A percentile compares a stretch with the other conserved stretches of the same genome.
phyloP scores from a whole-genome alignment of 345 rosid genomes.

The Lepidium sativum region DNA sequence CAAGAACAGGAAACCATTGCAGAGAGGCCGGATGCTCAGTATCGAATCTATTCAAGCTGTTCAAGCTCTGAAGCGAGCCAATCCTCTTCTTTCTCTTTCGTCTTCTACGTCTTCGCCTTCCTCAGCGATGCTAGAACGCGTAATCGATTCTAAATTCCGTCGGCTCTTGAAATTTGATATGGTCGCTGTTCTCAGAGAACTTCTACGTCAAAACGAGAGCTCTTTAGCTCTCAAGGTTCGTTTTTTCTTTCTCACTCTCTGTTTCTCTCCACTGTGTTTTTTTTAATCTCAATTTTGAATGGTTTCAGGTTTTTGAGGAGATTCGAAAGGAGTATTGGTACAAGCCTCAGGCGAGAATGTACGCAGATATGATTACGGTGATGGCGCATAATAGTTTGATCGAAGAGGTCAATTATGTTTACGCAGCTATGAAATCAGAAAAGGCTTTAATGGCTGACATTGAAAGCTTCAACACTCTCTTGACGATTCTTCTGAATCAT shows the following conservation, averaged over 20 bases:
- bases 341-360: constrained; percentile 48
- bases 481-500: constrained; percentile 39
- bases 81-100: constrained; percentile 7
- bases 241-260: neutral
- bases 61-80: constrained; percentile 67
- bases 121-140: constrained; percentile 24
- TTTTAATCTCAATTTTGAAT: neutral
- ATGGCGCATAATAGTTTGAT: constrained; percentile 45
- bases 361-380: constrained; percentile 47
- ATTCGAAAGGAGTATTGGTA: constrained; percentile 67
- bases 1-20: constrained; percentile 67
- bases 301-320: constrained; percentile 58
- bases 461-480: constrained; percentile 44
- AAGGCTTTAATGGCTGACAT: constrained; percentile 39
- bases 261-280: neutral
- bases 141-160: constrained; percentile 39
- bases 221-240: constrained; percentile 51
- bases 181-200: constrained; percentile 77
- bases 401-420: constrained; percentile 38
- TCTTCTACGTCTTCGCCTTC: constrained; percentile 11
- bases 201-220: constrained; percentile 65
- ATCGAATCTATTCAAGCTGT: constrained; percentile 75
- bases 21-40: constrained; percentile 75
- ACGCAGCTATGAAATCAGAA: constrained; percentile 37
- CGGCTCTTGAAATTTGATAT: constrained; percentile 74